These are phyloP conservation scores for Phaeosphaeriaceae sp. DNA, from an alignment of 2,329 filamentous ascomycete species.

Conservation along the genomic window DNA sequence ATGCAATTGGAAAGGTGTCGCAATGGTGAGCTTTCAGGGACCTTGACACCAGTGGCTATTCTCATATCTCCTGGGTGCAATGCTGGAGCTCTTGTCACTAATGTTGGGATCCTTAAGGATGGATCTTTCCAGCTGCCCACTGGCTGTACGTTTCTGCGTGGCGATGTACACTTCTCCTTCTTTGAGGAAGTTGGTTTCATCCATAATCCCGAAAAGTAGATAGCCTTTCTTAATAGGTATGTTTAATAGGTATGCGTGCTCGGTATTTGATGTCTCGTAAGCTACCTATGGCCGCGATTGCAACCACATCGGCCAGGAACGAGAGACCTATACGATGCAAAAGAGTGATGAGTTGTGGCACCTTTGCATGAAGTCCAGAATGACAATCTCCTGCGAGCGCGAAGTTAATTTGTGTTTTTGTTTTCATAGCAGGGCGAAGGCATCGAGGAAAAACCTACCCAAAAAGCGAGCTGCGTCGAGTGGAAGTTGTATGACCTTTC, in stretches of 20 bases:
- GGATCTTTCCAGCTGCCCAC: conserved; percentile 17
- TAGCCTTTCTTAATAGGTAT: conserved; percentile 73
- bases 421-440: conserved; percentile 1
- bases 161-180: conserved; percentile 74
- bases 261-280: conserved; percentile 80
- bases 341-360: conserved; percentile 68
- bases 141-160: conserved; percentile 54
- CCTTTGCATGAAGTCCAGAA: conserved; percentile 66
- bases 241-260: conserved; percentile 72
- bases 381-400: conserved; percentile 56
- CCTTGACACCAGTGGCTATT: conserved; percentile 63
- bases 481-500: conserved; percentile 63
- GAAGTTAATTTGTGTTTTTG: background rate
- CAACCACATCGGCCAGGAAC: conserved; percentile 74
- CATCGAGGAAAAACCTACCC: conserved; percentile 14
- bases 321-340: conserved; percentile 66
- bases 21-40: conserved; percentile 68
- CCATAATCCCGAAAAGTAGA: conserved; percentile 84
- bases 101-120: conserved; percentile 49
- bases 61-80: conserved; percentile 85
- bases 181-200: conserved; percentile 73
- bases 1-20: conserved; percentile 73
- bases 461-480: conserved; percentile 72
- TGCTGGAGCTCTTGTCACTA: conserved; percentile 78
- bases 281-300: conserved; percentile 73